Base-by-base conservation (phyloP, 1,284 basidiomycete species). In the Leccinum angustisporum region DNA sequence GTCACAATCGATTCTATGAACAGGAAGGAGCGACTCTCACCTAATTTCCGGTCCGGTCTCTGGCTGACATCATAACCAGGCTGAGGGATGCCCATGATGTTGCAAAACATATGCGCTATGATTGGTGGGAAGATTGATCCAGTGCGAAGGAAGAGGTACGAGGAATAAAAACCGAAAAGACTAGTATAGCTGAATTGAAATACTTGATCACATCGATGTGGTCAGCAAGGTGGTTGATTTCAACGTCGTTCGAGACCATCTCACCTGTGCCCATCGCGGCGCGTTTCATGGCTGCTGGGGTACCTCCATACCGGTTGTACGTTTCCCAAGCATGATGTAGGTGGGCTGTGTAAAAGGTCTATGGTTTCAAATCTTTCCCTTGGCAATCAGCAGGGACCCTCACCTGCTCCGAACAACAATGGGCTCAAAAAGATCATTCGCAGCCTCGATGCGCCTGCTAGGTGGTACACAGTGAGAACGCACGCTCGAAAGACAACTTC, bases 401-500 rank as follows among this genome's bases (percentile, higher is more conserved):
- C 63, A 93, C 93, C 94, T 48, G 94, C 74, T 5, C 95, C 96
- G 70, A 99, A 99, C 70, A 90, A 90, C 10, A 97, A 76, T 0
- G 97, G 97, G 0, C 90, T 85, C 0, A 89, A 75, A 67, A 94
- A 92, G 56, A 98, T 84, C 78, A 95, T 86, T 56, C 80, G 79
- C 43, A 65, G 71, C 21, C 70, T 79, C 0, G 83, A 81, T 1
- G 83, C 79, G n/a, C 86, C 85, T 0, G 87, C 83, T 38, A 95
- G 80, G 59, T 88, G 79, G 63, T 93, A 91, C 1, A 88, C 82
- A 2, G 87, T 78, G 21, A 98, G 80, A 51, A 97, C 84, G 71
- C 93, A 95, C 0, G 90, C 88, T 30, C 97, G 83, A 73, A 98
- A 99, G 3, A 95, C 92, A 27, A 98, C 68, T 74, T 99, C 97